These are phyloP conservation scores for Saturnispora bothae DNA, from an alignment of 805 yeast genomes.

Conservation along the genomic window DNA sequence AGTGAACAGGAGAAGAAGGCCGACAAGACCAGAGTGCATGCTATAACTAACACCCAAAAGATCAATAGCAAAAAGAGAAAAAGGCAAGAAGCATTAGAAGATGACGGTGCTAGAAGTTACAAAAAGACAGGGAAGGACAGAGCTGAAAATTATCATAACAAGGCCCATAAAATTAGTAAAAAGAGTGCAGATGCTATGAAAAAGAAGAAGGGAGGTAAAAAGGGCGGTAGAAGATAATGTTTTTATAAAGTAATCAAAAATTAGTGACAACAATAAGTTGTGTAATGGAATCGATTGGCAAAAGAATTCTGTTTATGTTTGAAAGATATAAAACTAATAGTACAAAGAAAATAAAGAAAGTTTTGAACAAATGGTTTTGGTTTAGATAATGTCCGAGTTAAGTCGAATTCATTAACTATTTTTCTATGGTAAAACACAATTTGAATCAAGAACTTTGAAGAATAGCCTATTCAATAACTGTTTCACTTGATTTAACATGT, in stretches of 20 bases:
- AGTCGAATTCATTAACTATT: slow-evolving; percentile 1
- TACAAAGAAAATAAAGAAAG: background rate
- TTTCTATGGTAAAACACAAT: slow-evolving; percentile 5
- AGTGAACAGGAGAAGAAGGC: slow-evolving; percentile 42
- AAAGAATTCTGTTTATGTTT: too few species aligned
- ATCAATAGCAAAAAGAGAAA: slow-evolving; percentile 64
- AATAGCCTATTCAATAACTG: too few species aligned
- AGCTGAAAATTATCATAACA: slow-evolving; percentile 34
- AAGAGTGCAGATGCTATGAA: background rate
- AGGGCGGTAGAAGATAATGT: slow-evolving; percentile 12
- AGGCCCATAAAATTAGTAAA: slow-evolving; percentile 23
- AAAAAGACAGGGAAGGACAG: slow-evolving; percentile 77
- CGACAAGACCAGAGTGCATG: slow-evolving; percentile 22
- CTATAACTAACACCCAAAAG: slow-evolving; percentile 34
- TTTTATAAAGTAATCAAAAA: too few species aligned
- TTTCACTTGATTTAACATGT: slow-evolving; percentile 30
- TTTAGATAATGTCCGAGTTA: background rate
- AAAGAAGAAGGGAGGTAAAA: slow-evolving; percentile 17
- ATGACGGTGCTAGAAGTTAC: slow-evolving; percentile 43
- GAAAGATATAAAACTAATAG: background rate
- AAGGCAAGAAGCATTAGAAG: slow-evolving; percentile 50
- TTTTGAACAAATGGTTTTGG: background rate
- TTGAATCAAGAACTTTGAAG: background rate
- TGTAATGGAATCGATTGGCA: too few species aligned
- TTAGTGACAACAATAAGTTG: too few species aligned